These are phyloP conservation scores for Juncus effusus DNA, from an alignment of 176 grass and related monocot species.

Conservation along the genomic window DNA sequence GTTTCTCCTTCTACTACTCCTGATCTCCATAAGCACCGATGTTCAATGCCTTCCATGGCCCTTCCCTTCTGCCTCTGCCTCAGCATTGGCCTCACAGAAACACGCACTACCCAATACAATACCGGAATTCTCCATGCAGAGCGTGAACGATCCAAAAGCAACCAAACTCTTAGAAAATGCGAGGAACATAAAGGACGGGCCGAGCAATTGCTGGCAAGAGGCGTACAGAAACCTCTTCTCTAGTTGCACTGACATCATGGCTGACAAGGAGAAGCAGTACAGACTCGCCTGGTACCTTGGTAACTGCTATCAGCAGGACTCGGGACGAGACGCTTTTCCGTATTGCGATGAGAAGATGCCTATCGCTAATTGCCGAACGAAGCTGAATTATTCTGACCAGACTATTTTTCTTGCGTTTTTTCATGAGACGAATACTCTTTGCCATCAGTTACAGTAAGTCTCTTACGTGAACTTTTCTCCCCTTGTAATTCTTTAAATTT, in stretches of 20 bases:
- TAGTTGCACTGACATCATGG: slow-evolving; percentile 71
- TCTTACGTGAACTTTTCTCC: background rate
- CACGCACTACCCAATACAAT: slow-evolving; percentile 24
- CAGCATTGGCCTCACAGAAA: slow-evolving; percentile 5
- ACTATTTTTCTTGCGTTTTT: slow-evolving; percentile 89
- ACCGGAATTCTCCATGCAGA: slow-evolving; percentile 50
- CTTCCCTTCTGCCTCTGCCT: slow-evolving; percentile 16
- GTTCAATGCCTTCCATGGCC: slow-evolving; percentile 24
- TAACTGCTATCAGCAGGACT: slow-evolving; percentile 84
- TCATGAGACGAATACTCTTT: slow-evolving; percentile 72
- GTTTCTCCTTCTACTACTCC: slow-evolving; percentile 12
- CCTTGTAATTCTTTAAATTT: background rate
- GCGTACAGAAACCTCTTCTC: slow-evolving; percentile 67
- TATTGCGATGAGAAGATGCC: slow-evolving; percentile 28
- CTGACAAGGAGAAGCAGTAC: slow-evolving; percentile 69
- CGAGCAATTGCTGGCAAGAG: slow-evolving; percentile 71
- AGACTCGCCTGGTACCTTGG: slow-evolving; percentile 81
- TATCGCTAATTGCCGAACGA: slow-evolving; percentile 66
- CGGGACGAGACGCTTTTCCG: slow-evolving; percentile 49
- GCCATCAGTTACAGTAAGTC: slow-evolving; percentile 85
- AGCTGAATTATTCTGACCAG: slow-evolving; percentile 45
- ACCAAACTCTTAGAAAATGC: slow-evolving; percentile 73
- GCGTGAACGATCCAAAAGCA: slow-evolving; percentile 31
- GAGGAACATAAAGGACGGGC: slow-evolving; percentile 39
- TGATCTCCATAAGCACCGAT: slow-evolving; percentile 9